Percentiles rank a stretch among this genome's conserved stretches.
phyloP scores from a whole-genome alignment of 2,329 filamentous ascomycete genomes.

The Colletotrichum trifolii region DNA sequence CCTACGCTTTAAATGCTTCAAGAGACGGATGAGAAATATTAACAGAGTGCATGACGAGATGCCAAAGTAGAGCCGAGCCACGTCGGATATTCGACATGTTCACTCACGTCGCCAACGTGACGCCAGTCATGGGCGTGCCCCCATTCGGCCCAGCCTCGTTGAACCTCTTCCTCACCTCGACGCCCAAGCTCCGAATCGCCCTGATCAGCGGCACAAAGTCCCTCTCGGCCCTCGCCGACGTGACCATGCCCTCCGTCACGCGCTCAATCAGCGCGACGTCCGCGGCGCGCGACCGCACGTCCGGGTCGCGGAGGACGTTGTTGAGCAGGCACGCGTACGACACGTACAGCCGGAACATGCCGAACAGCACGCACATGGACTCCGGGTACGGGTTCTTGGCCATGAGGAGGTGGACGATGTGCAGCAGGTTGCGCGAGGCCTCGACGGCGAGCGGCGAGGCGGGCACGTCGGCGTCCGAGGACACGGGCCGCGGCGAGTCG shows the following conservation, averaged over 20 bases:
- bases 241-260: slow-evolving; percentile 35
- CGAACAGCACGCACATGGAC: slow-evolving; percentile 41
- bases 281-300: slow-evolving; percentile 33
- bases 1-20: too few relatives aligned
- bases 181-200: slow-evolving; percentile 42
- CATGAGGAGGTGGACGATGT: slow-evolving; percentile 38
- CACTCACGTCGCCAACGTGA: background rate
- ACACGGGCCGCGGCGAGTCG: slow-evolving; percentile 41
- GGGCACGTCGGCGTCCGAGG: slow-evolving; percentile 43
- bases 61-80: too few relatives aligned
- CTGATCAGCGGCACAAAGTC: slow-evolving; percentile 43
- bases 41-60: too few relatives aligned
- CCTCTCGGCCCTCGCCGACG: slow-evolving; percentile 39
- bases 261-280: slow-evolving; percentile 40
- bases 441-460: slow-evolving; percentile 44
- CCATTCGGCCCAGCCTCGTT: background rate
- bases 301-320: slow-evolving; percentile 38
- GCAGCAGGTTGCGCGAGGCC: slow-evolving; percentile 40
- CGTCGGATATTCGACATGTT: too few relatives aligned
- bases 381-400: slow-evolving; percentile 40
- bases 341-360: slow-evolving; percentile 43
- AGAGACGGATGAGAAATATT: too few relatives aligned
- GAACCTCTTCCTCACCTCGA: slow-evolving; percentile 39
- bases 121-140: background rate
- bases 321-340: slow-evolving; percentile 43